These are phyloP conservation scores for Salix dunnii DNA, from an alignment of 345 rosid species.

Conservation along the genomic window DNA sequence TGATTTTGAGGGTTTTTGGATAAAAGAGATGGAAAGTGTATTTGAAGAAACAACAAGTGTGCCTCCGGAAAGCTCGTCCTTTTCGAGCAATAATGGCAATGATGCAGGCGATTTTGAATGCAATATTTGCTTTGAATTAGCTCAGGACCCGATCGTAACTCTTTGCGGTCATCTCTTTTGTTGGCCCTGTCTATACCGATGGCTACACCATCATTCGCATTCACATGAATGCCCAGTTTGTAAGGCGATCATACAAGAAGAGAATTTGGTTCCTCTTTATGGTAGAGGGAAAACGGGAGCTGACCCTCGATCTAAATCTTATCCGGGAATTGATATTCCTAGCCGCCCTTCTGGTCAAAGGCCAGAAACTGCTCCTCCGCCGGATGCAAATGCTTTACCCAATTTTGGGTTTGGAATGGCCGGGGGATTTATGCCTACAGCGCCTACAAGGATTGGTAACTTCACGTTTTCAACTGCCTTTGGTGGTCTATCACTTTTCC, in stretches of 20 bases:
- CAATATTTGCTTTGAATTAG: conserved; percentile 89
- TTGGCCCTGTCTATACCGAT: conserved; percentile 87
- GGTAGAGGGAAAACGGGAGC: conserved; percentile 79
- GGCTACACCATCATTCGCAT: conserved; percentile 80
- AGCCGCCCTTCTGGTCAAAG: conserved; percentile 70
- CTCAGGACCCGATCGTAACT: conserved; percentile 84
- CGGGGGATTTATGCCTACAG: conserved; percentile 73
- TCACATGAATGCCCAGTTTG: conserved; percentile 92
- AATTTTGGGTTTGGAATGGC: conserved; percentile 59
- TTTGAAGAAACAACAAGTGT: conserved; percentile 49
- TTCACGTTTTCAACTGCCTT: conserved; percentile 61
- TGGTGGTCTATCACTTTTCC: conserved; percentile 59
- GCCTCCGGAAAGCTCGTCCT: conserved; percentile 32
- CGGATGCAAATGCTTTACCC: conserved; percentile 42
- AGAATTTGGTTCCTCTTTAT: conserved; percentile 88
- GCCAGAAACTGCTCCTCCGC: conserved; percentile 61
- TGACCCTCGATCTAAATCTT: conserved; percentile 70
- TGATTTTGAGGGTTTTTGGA: not conserved
- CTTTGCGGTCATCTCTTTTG: conserved; percentile 91
- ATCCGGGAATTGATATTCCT: conserved; percentile 66
- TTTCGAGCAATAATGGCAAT: conserved; percentile 29
- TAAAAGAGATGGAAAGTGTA: conserved; percentile 45
- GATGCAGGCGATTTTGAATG: conserved; percentile 87
- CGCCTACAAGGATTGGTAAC: conserved; percentile 62
- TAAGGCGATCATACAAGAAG: conserved; percentile 87